Conservation (phyloP, 768 basidiomycete species). For the Leccinum subgranulosum region DNA sequence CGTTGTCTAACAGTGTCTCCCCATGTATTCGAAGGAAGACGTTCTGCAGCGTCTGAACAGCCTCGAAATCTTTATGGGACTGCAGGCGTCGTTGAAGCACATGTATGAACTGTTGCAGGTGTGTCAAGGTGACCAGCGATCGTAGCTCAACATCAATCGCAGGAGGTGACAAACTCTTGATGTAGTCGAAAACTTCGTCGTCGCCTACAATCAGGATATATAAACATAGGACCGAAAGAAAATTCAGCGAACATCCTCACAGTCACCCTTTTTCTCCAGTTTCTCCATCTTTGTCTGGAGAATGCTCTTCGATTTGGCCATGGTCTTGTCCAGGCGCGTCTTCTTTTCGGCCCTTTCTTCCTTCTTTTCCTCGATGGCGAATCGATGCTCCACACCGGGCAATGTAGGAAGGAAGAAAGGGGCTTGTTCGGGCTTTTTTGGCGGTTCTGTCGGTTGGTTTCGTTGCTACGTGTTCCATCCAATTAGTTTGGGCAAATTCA, state of each 20-base stretch:
- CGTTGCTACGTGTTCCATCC: slow-evolving; percentile 56
- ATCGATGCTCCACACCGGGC: slow-evolving; percentile 81
- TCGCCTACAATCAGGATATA: slow-evolving; percentile 41
- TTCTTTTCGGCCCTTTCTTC: slow-evolving; percentile 36
- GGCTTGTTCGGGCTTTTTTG: slow-evolving; percentile 91
- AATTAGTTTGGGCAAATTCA: not conserved
- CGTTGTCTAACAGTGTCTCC: slow-evolving; percentile 71
- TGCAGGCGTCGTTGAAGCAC: slow-evolving; percentile 70
- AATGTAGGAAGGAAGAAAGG: slow-evolving; percentile 97
- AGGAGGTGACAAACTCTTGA: slow-evolving; percentile 86
- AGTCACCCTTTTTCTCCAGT: slow-evolving; percentile 57
- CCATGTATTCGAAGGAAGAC: slow-evolving; percentile 85
- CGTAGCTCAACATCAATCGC: slow-evolving; percentile 90
- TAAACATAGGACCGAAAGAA: slow-evolving; percentile 6
- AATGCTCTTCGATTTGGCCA: slow-evolving; percentile 56
- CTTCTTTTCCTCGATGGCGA: slow-evolving; percentile 54
- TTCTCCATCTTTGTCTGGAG: slow-evolving; percentile 64
- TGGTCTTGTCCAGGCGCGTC: slow-evolving; percentile 52
- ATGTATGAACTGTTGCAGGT: slow-evolving; percentile 64
- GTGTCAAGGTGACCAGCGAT: slow-evolving; percentile 62
- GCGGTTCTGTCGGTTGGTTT: slow-evolving; percentile 94
- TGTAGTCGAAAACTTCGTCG: slow-evolving; percentile 77
- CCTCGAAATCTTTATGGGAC: slow-evolving; percentile 91
- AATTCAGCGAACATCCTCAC: slow-evolving; percentile 45
- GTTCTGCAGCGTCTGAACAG: slow-evolving; percentile 82